Conservation (phyloP, 2,329 filamentous ascomycete genomes). For the Beauveria asiatica region DNA sequence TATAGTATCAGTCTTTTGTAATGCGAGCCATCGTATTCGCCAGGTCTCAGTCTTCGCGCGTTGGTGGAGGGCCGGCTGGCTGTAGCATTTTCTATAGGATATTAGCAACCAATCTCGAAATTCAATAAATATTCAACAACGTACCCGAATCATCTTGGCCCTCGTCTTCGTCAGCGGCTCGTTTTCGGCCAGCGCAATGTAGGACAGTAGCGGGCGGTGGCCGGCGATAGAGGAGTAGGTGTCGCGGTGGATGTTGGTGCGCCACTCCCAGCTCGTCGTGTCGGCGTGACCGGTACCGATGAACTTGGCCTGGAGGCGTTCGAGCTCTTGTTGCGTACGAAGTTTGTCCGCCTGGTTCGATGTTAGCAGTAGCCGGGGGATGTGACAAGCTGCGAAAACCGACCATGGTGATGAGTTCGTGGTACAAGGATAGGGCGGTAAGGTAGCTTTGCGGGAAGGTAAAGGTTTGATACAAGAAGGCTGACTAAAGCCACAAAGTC, state of each 20-base stretch:
- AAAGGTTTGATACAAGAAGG: neutral
- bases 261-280: slow-evolving; percentile 96
- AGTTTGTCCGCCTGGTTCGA: slow-evolving; percentile 79
- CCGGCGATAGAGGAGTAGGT: slow-evolving; percentile 83
- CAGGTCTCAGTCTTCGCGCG: slow-evolving; percentile 38
- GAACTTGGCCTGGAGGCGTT: slow-evolving; percentile 91
- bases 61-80: slow-evolving; percentile 49
- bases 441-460: no score
- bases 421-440: no score
- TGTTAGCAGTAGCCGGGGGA: neutral
- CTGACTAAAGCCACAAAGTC: neutral
- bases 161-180: slow-evolving; percentile 74
- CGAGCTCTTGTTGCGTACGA: slow-evolving; percentile 93
- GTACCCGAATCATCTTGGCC: slow-evolving; percentile 66
- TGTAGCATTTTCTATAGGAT: slow-evolving; percentile 57
- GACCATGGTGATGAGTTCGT: slow-evolving; percentile 19
- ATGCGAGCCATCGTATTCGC: neutral
- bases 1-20: neutral
- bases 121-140: slow-evolving; percentile 14
- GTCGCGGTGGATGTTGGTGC: slow-evolving; percentile 90
- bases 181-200: slow-evolving; percentile 84
- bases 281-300: slow-evolving; percentile 94
- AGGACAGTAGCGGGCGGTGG: slow-evolving; percentile 78
- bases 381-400: neutral
- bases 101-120: slow-evolving; percentile 2